Evolutionary conservation across 2,329 filamentous ascomycete genomes (phyloP).

Genomic region (Penicillium griseofulvum): DNA sequence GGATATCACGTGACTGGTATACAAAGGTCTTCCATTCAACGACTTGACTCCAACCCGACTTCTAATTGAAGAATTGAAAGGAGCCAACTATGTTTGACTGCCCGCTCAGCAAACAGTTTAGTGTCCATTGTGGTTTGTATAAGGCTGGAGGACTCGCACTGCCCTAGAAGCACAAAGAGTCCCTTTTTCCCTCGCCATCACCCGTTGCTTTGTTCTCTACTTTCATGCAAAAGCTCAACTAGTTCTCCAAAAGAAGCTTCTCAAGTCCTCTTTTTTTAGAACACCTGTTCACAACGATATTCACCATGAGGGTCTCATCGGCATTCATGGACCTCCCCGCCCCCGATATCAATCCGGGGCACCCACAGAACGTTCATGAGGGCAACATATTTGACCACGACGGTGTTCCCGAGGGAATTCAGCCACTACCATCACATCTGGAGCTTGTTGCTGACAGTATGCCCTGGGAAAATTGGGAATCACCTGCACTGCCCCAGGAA

Average conservation of each 20-base stretch:
- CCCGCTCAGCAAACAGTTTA: not conserved
- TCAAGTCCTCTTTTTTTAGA: not conserved
- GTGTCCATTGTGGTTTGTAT: not conserved
- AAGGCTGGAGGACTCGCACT: not conserved
- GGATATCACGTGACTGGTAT: conserved; percentile 3
- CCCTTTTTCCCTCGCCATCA: not conserved
- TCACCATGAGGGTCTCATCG: not conserved
- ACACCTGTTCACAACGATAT: not conserved
- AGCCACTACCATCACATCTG: not conserved
- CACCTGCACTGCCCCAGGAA: not conserved
- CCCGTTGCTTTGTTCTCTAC: not conserved
- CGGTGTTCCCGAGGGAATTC: not conserved
- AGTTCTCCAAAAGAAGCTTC: not conserved
- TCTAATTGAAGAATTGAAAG: not conserved
- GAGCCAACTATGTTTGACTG: not conserved
- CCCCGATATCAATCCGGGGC: not conserved
- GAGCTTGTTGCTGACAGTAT: not conserved
- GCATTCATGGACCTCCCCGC: not conserved
- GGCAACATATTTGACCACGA: conserved; percentile 1
- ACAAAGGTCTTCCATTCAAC: conserved; percentile 3
- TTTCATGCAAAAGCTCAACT: not conserved
- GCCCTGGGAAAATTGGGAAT: not conserved
- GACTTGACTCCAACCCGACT: conserved; percentile 2
- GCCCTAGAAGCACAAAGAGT: not conserved
- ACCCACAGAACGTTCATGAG: not conserved